Percentiles rank a stretch among this genome's conserved stretches.
Conservation (phyloP, 768 basidiomycete genomes). For the Vishniacozyma victoriae region DNA sequence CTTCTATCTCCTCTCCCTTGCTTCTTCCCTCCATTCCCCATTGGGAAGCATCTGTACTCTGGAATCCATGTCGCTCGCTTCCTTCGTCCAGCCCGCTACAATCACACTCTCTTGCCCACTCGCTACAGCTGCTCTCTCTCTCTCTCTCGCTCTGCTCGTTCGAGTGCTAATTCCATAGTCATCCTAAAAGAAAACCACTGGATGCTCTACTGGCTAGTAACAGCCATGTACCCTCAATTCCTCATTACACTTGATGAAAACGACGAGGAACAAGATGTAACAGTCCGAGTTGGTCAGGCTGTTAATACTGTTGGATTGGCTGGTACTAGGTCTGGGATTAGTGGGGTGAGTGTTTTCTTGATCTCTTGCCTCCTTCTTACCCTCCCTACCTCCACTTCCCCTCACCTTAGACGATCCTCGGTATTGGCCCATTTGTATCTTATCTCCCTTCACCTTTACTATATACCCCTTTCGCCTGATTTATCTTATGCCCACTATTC, state of each 20-base stretch:
- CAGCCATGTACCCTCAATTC: constrained; percentile 98
- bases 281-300: constrained; percentile 92
- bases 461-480: not conserved
- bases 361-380: not conserved
- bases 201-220: constrained; percentile 95
- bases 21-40: no score
- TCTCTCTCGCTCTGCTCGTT: no score
- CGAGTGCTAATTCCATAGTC: constrained; percentile 53
- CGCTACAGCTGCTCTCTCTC: no score
- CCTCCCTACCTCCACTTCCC: no score
- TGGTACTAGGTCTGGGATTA: constrained; percentile 67
- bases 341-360: constrained; percentile 41
- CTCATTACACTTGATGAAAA: constrained; percentile 93
- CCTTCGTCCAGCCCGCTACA: no score
- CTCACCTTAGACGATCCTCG: not conserved
- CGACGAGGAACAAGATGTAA: constrained; percentile 75
- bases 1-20: no score
- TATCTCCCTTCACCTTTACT: not conserved
- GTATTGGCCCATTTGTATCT: not conserved
- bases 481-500: not conserved
- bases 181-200: constrained; percentile 93
- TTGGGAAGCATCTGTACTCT: no score
- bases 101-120: no score
- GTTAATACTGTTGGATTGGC: constrained; percentile 97
- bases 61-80: no score